Evolutionary conservation across 2,329 filamentous ascomycete species (phyloP).

Genomic region (Onygenales sp.): DNA sequence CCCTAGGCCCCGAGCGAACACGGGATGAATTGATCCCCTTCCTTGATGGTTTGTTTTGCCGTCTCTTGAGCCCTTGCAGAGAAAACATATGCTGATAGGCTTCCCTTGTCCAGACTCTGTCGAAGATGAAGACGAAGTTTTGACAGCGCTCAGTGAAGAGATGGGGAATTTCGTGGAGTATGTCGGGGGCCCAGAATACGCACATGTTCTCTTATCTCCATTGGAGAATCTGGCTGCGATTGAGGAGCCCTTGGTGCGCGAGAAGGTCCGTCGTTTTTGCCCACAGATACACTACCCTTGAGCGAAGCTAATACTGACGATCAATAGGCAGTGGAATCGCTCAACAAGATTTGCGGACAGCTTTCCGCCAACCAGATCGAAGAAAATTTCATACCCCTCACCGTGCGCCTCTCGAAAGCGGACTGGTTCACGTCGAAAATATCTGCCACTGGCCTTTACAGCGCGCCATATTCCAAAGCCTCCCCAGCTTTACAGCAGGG

Average conservation of each 20-base stretch:
- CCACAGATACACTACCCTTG: neutral
- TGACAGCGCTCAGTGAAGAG: conserved; percentile 94
- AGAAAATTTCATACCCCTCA: conserved; percentile 93
- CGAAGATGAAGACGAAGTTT: conserved; percentile 96
- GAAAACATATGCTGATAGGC: neutral
- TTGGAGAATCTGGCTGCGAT: conserved; percentile 97
- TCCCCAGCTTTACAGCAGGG: conserved; percentile 80
- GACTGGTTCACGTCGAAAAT: conserved; percentile 99
- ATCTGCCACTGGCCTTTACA: conserved; percentile 92
- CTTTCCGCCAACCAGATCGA: conserved; percentile 88
- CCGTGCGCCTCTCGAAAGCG: conserved; percentile 91
- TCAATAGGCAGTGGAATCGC: conserved; percentile 82
- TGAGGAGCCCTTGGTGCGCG: conserved; percentile 92
- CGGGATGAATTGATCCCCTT: conserved; percentile 98
- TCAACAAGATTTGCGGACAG: conserved; percentile 97
- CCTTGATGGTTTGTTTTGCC: conserved; percentile 70
- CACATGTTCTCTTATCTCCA: conserved; percentile 91
- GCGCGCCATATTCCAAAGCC: conserved; percentile 85
- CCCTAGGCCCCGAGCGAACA: conserved; percentile 89
- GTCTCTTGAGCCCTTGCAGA: conserved; percentile 5
- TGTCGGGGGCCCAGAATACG: conserved; percentile 86
- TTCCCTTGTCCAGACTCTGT: conserved; percentile 69
- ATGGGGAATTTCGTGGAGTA: conserved; percentile 96
- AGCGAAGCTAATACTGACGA: conserved; percentile 1
- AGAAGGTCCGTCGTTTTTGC: conserved; percentile 60